Evolutionary conservation across 768 basidiomycete species (phyloP).

Genomic region (Fomitopsis serialis): DNA sequence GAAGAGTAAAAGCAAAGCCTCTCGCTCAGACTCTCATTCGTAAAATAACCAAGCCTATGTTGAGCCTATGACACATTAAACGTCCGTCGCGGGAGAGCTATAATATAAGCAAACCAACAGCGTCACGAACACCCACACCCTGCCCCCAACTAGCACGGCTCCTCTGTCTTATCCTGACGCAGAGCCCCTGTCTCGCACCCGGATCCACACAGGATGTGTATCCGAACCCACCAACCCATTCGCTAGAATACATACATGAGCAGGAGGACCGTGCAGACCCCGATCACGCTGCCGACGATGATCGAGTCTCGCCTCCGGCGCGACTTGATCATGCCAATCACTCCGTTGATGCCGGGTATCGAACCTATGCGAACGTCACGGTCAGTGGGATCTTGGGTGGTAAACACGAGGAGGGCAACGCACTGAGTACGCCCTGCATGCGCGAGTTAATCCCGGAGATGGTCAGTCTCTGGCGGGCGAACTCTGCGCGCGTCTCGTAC

Average conservation of each 20-base stretch:
- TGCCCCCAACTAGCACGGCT: too few relatives aligned
- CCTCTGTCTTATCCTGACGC: too few relatives aligned
- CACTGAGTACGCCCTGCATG: constrained; percentile 81
- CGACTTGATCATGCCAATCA: constrained; percentile 89
- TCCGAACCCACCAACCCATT: too few relatives aligned
- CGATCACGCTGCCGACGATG: constrained; percentile 85
- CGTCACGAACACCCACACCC: too few relatives aligned
- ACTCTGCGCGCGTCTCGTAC: constrained; percentile 93
- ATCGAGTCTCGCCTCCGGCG: constrained; percentile 85
- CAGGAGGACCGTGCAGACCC: constrained; percentile 67
- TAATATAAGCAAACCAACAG: too few relatives aligned
- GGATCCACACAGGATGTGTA: too few relatives aligned
- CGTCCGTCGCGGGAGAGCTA: too few relatives aligned
- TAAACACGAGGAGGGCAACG: constrained; percentile 16
- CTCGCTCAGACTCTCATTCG: too few relatives aligned
- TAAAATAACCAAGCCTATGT: too few relatives aligned
- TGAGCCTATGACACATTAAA: too few relatives aligned
- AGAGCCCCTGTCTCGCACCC: too few relatives aligned
- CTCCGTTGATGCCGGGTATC: constrained; percentile 91
- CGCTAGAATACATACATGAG: constrained; percentile 41
- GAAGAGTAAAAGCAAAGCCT: too few relatives aligned
- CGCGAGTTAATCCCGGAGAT: constrained; percentile 77
- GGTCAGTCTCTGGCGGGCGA: constrained; percentile 72
- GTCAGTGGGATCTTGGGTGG: background rate
- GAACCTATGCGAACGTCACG: constrained; percentile 42